Conservation (phyloP, 495 filamentous ascomycete genomes). For the Mytilinidion resinicola region DNA sequence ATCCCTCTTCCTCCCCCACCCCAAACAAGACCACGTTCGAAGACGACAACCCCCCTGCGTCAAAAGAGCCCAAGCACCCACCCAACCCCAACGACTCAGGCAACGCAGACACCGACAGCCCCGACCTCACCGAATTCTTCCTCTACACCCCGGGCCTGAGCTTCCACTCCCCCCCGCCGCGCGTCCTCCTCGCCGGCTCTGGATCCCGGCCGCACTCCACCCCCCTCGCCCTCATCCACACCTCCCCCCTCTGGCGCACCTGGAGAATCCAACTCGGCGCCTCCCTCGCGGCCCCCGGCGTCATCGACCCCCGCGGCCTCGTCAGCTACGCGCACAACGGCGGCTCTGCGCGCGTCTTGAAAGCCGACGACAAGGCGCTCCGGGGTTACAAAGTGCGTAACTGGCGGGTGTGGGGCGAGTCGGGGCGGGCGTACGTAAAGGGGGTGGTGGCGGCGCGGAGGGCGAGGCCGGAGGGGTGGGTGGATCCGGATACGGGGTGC, state of each 20-base stretch:
- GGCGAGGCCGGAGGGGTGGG: not conserved
- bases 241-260: slow-evolving; percentile 14
- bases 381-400: slow-evolving; percentile 26
- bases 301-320: slow-evolving; percentile 25
- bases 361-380: slow-evolving; percentile 12
- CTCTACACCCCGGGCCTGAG: slow-evolving; percentile 18
- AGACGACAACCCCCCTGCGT: too few species aligned
- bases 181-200: slow-evolving; percentile 13
- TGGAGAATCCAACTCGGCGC: slow-evolving; percentile 25
- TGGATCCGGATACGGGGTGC: not conserved
- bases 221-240: slow-evolving; percentile 19
- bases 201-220: not conserved
- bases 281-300: slow-evolving; percentile 9
- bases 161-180: slow-evolving; percentile 24
- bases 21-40: too few species aligned
- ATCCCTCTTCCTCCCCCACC: too few species aligned
- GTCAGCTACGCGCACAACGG: slow-evolving; percentile 19
- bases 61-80: too few species aligned
- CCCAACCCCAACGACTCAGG: too few species aligned
- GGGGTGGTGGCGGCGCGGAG: slow-evolving; percentile 12
- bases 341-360: slow-evolving; percentile 4
- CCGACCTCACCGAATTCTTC: slow-evolving; percentile 20
- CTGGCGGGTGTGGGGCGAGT: slow-evolving; percentile 27
- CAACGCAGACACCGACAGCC: too few species aligned
- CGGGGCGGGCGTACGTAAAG: slow-evolving; percentile 17